Percentiles rank a stretch among this genome's conserved stretches.
These are phyloP conservation scores for Coemansia sp. DNA, from an alignment of 192 early-diverging fungal species.

Conservation along the genomic window DNA sequence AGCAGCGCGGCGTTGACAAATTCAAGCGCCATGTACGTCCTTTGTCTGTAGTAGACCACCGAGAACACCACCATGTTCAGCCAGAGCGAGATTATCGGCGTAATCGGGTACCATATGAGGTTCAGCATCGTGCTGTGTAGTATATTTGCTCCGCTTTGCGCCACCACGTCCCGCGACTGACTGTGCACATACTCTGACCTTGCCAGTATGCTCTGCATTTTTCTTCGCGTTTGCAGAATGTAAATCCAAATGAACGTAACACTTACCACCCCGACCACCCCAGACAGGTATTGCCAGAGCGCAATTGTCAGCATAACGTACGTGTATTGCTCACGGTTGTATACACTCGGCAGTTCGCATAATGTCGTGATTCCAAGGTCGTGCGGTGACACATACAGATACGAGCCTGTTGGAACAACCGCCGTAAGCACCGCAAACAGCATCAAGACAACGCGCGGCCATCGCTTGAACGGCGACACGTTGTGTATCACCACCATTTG, in stretches of 20 bases:
- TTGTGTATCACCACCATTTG: slow-evolving; percentile 40
- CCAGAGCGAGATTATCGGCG: slow-evolving; percentile 39
- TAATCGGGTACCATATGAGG: slow-evolving; percentile 41
- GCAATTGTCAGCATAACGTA: slow-evolving; percentile 12
- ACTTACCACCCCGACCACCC: slow-evolving; percentile 29
- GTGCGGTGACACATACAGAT: slow-evolving; percentile 15
- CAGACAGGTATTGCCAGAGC: slow-evolving; percentile 30
- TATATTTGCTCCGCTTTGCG: slow-evolving; percentile 7
- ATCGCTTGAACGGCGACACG: slow-evolving; percentile 20
- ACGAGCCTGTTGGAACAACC: slow-evolving; percentile 17
- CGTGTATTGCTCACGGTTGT: slow-evolving; percentile 11
- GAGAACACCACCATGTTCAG: slow-evolving; percentile 25
- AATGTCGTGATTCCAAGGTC: neutral
- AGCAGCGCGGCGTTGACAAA: slow-evolving; percentile 25
- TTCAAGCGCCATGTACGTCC: slow-evolving; percentile 18
- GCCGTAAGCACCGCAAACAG: slow-evolving; percentile 12
- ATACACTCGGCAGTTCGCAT: slow-evolving; percentile 6
- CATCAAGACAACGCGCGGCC: slow-evolving; percentile 19
- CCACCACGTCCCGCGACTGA: neutral
- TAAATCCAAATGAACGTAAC: slow-evolving; percentile 6
- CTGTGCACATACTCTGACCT: slow-evolving; percentile 8
- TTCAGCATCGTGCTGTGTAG: slow-evolving; percentile 24
- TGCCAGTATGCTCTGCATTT: slow-evolving; percentile 2
- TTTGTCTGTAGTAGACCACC: slow-evolving; percentile 22
- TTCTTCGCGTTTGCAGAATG: slow-evolving; percentile 19